phyloP scores from a whole-genome alignment of 257 asterid species.

The Paulownia fortunei region DNA sequence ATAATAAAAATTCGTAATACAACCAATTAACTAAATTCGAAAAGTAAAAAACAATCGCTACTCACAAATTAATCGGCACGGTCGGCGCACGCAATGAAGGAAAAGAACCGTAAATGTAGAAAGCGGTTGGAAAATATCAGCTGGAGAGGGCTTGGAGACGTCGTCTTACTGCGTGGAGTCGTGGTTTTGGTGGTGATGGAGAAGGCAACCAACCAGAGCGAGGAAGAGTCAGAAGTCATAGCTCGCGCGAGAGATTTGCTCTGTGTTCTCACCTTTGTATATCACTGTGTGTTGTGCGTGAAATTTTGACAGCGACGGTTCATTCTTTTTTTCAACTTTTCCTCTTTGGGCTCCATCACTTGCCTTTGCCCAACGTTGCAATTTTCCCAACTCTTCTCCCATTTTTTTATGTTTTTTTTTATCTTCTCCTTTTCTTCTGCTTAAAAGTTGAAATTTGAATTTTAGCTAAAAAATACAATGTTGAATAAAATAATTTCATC shows the following conservation, averaged over 20 bases:
- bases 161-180: conserved; percentile 10
- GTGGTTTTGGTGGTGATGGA: conserved; percentile 17
- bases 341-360: not conserved
- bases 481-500: too few species aligned
- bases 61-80: conserved; percentile 33
- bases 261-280: conserved; percentile 38
- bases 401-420: not conserved
- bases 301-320: conserved; percentile 33
- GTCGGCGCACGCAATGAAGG: conserved; percentile 11
- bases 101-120: conserved; percentile 3
- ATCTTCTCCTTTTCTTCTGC: not conserved
- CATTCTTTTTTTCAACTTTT: not conserved
- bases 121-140: conserved; percentile 4
- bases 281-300: conserved; percentile 21
- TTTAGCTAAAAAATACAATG: too few species aligned
- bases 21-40: conserved; percentile 13
- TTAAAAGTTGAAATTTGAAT: not conserved
- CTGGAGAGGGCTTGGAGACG: conserved; percentile 8
- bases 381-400: not conserved
- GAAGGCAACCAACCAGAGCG: conserved; percentile 13
- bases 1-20: not conserved
- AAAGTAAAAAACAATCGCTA: not conserved
- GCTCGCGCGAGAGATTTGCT: conserved; percentile 28
- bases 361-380: not conserved
- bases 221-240: conserved; percentile 39